phyloP scores from a whole-genome alignment of 2,329 filamentous ascomycete genomes.

The Diaporthe sp. region DNA sequence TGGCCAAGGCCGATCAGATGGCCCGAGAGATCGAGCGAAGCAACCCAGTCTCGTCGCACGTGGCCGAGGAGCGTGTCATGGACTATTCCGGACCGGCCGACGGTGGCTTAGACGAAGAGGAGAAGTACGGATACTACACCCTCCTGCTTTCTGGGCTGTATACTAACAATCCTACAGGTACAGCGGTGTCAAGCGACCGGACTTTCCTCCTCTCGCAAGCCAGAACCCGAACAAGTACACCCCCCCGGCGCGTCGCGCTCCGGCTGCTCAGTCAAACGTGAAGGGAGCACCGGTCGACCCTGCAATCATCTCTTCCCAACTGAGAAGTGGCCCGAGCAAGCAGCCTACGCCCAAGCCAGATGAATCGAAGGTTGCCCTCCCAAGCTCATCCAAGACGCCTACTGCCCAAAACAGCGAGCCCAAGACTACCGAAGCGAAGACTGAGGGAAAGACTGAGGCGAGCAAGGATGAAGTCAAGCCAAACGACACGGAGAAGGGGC shows the following conservation, averaged over 20 bases:
- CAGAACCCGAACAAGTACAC: conserved; percentile 80
- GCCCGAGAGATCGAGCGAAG: conserved; percentile 91
- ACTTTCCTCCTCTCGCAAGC: conserved; percentile 75
- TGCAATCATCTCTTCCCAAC: conserved; percentile 90
- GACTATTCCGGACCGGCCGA: conserved; percentile 74
- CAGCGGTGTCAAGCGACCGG: conserved; percentile 85
- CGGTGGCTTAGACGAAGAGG: conserved; percentile 87
- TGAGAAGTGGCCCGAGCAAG: conserved; percentile 65
- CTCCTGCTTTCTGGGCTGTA: conserved; percentile 37
- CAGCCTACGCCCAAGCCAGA: conserved; percentile 54
- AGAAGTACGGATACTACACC: conserved; percentile 73
- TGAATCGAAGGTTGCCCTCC: conserved; percentile 48
- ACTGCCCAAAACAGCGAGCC: conserved; percentile 49
- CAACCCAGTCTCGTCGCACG: conserved; percentile 80
- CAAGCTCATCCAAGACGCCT: conserved; percentile 45
- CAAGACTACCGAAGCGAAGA: conserved; percentile 44
- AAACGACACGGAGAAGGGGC: conserved; percentile 48
- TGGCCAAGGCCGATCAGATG: conserved; percentile 84
- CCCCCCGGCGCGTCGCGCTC: conserved; percentile 87
- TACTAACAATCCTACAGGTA: conserved; percentile 69
- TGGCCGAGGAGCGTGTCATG: conserved; percentile 89
- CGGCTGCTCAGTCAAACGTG: conserved; percentile 79
- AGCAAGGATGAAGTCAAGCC: conserved; percentile 50
- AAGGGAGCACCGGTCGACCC: conserved; percentile 85
- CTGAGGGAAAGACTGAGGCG: conserved; percentile 42